Evolutionary conservation across 495 filamentous ascomycete genomes (phyloP), one percentile per base, ranked within the genome.

Genomic region (Tuber melanosporum): DNA sequence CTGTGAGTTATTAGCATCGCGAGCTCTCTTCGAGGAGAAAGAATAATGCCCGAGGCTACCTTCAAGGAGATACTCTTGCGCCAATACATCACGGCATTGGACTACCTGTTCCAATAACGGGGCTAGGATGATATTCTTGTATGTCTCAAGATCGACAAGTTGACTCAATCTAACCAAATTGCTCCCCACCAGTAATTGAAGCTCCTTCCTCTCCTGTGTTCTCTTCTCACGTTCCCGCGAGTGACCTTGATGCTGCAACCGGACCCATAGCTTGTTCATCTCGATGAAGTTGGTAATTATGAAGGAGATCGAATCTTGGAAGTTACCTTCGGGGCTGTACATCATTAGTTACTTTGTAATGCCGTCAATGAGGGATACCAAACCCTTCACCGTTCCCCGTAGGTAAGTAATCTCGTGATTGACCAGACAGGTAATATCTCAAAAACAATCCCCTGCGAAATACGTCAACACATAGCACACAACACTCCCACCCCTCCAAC

Each of bases 221-320:
- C 95, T 88, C 85, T 92, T 90, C 71, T 99, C 95, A 70, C 95
- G 89, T 84, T 99, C 96, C 78, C 95, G 89, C 47, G 96, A 98
- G 82, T 97, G 95, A 41, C 95, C 95, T 84, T 99, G 95, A 84
- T 99, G 95, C 85, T 99, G 95, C 76, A 97, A 86, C 74, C 95
- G 91, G 75, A 99, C 95, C 95, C 95, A 99, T 47, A 99, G 89
- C 88, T 99, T 99, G 84, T 99, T 99, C 95, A 99, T 99, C 85
- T 99, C 95, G 81, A 99, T 97, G 83, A 99, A 99, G 81, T 99
- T 99, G 73, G 95, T 99, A 82, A 99, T 86, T 42, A 97, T 91
- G 81, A 99, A 99, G 84, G 92, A 98, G 82, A 99, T 96, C 22
- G 94, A 97, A 85, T 99, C 95, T 82, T 97, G 94, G 45, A 98